Evolutionary conservation across 2,329 filamentous ascomycete species (phyloP).

Genomic region (Macroventuria anomochaeta): DNA sequence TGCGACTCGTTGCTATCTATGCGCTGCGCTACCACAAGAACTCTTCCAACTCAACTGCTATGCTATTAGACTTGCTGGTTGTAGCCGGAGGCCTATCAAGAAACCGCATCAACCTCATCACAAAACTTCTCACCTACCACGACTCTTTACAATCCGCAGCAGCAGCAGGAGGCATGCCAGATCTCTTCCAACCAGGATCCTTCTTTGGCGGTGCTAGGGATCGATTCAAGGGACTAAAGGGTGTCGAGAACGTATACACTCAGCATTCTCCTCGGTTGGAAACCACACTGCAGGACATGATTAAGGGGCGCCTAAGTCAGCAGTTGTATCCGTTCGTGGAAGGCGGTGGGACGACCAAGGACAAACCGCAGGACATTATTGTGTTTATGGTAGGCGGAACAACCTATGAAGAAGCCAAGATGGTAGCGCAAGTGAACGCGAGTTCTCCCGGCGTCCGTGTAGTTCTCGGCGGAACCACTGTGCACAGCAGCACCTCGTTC

Average conservation of each 20-base stretch:
- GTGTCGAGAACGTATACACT: slow-evolving; percentile 98
- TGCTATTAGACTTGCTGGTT: slow-evolving; percentile 84
- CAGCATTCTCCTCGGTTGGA: slow-evolving; percentile 93
- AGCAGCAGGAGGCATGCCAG: slow-evolving; percentile 80
- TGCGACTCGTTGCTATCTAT: slow-evolving; percentile 91
- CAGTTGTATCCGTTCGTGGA: slow-evolving; percentile 94
- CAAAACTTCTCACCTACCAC: slow-evolving; percentile 84
- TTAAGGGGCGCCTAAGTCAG: slow-evolving; percentile 87
- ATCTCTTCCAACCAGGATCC: slow-evolving; percentile 85
- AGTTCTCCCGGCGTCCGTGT: slow-evolving; percentile 86
- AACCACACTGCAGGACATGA: slow-evolving; percentile 85
- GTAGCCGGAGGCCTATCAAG: slow-evolving; percentile 82
- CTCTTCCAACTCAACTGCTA: slow-evolving; percentile 79
- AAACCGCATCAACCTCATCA: slow-evolving; percentile 77
- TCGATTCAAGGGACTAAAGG: slow-evolving; percentile 92
- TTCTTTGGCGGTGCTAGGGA: slow-evolving; percentile 89
- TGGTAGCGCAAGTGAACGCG: slow-evolving; percentile 92
- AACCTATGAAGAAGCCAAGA: slow-evolving; percentile 97
- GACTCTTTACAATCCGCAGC: slow-evolving; percentile 78
- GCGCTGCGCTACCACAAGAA: slow-evolving; percentile 90
- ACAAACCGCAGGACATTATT: slow-evolving; percentile 96
- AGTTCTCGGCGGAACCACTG: slow-evolving; percentile 83
- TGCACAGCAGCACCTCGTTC: slow-evolving; percentile 89
- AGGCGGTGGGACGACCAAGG: slow-evolving; percentile 81
- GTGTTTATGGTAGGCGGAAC: slow-evolving; percentile 93